Base-by-base conservation (phyloP, 805 yeast genomes). In the Sugiyamaella boreocaroliniensis region DNA sequence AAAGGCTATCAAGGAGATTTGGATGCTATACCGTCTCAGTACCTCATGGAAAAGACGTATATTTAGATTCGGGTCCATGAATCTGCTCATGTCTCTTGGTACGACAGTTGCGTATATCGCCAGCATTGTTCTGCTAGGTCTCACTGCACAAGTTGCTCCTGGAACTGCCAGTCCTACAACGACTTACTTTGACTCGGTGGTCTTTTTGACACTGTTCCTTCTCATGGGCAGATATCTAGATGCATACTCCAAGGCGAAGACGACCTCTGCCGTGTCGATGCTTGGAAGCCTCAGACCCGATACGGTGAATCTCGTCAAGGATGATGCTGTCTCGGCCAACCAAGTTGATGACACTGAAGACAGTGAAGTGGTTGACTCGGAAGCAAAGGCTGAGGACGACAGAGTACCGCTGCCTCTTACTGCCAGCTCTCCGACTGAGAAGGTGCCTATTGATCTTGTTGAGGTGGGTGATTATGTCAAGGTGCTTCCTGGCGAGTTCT, bases 391-490 rank as follows among this genome's bases (percentile, higher is more conserved):
- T 9, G n/a, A 32, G 8, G 37, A 32, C 37, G 10, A 14, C 18
- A 15, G 4, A 15, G 12, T 43, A 20, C 15, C 47, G 12, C 18
- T 5, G 12, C 19, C 41, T 3, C 2, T 16, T 22, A 45, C 16
- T 4, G 6, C 34, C 16, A 29, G 16, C 10, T 29, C n/a, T n/a
- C 37, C 12, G 11, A 14, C 37, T 10, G 55, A 54, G 26, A 55
- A 50, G 15, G 57, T 65, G 8, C 57, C 64, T 1, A 51, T 68
- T 5, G 73, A 71, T 50, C 57, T 76, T 48, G 70, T 92, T 32
- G 96, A 92, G 65, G 87, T 96, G 2, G 97, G 97, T 55, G 99
- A 93, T 65, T 81, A 84, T 43, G 75, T 90, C 1, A 57, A 60
- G 14, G 63, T 72, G 9, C 49, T 62, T 9, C 68, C 72, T 1